These are phyloP conservation scores for Tolypocladium guangdongense DNA, from an alignment of 2,329 filamentous ascomycete genomes.

Conservation along the genomic window DNA sequence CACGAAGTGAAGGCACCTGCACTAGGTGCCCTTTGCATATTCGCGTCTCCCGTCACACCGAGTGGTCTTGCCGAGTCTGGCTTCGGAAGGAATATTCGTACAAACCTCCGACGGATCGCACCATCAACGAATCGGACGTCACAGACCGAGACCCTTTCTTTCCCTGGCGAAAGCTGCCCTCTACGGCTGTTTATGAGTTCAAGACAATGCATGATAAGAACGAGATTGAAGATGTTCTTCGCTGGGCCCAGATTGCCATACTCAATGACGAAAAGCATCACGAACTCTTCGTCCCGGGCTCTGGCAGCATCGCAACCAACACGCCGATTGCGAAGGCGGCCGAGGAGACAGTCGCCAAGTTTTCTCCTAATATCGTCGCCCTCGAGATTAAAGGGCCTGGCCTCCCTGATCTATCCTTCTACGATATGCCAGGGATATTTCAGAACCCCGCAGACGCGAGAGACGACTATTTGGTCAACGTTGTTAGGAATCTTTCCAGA, in stretches of 20 bases:
- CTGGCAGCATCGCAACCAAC: constrained; percentile 29
- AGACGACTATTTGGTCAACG: constrained; percentile 57
- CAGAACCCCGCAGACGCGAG: constrained; percentile 52
- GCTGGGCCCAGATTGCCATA: constrained; percentile 66
- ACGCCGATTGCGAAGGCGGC: constrained; percentile 22
- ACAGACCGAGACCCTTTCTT: constrained; percentile 45
- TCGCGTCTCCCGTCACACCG: constrained; percentile 45
- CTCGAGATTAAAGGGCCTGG: constrained; percentile 63
- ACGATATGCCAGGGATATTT: constrained; percentile 77
- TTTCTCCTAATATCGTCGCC: constrained; percentile 72
- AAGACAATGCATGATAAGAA: constrained; percentile 48
- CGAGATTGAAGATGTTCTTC: constrained; percentile 56
- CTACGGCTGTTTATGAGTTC: constrained; percentile 43
- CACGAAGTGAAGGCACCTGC: constrained; percentile 60
- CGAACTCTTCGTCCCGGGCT: constrained; percentile 41
- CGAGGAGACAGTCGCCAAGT: constrained; percentile 46
- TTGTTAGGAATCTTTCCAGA: constrained; percentile 60
- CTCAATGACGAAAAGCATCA: constrained; percentile 53
- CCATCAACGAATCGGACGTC: constrained; percentile 34
- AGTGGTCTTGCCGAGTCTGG: constrained; percentile 60
- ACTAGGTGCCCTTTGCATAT: constrained; percentile 77
- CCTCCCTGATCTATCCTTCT: constrained; percentile 68
- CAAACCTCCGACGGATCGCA: constrained; percentile 25
- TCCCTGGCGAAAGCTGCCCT: constrained; percentile 49
- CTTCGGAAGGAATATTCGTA: constrained; percentile 56